Conservation (phyloP, 805 yeast species). For the Phaffomyces thermotolerans region DNA sequence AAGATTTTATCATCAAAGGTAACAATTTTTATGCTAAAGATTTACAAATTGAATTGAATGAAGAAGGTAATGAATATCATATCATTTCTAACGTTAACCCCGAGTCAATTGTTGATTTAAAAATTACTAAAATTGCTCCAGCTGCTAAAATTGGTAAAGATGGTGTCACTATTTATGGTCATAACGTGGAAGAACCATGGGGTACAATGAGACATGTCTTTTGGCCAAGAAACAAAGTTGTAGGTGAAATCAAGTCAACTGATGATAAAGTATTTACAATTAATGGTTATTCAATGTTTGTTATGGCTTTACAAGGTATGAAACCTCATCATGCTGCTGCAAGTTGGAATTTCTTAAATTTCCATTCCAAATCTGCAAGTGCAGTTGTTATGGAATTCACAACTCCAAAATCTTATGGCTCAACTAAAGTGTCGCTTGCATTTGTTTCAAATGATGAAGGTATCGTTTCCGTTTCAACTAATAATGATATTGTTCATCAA, state of each 20-base stretch:
- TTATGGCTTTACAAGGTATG: constrained; percentile 97
- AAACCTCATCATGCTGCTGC: constrained; percentile 99
- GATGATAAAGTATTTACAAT: constrained; percentile 25
- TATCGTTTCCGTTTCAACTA: constrained; percentile 55
- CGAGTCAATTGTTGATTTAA: constrained; percentile 65
- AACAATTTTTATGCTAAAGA: constrained; percentile 74
- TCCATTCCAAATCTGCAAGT: constrained; percentile 66
- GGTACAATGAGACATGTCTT: constrained; percentile 93
- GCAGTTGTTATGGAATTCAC: constrained; percentile 92
- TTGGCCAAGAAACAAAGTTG: constrained; percentile 84
- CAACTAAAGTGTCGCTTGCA: constrained; percentile 73
- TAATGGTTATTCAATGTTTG: constrained; percentile 59
- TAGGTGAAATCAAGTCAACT: constrained; percentile 53
- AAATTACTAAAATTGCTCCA: constrained; percentile 52
- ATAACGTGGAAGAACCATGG: constrained; percentile 82
- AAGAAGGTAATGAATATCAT: constrained; percentile 46
- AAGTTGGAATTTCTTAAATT: constrained; percentile 88
- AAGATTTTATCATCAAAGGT: constrained; percentile 67
- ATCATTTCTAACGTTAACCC: constrained; percentile 57
- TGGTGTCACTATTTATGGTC: constrained; percentile 84
- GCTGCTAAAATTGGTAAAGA: constrained; percentile 88
- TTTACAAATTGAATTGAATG: constrained; percentile 53
- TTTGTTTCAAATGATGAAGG: constrained; percentile 60
- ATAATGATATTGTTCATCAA: constrained; percentile 57
- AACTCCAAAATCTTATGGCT: constrained; percentile 86